Conservation (phyloP, 2,329 filamentous ascomycete species). For the Penicillium sp. region DNA sequence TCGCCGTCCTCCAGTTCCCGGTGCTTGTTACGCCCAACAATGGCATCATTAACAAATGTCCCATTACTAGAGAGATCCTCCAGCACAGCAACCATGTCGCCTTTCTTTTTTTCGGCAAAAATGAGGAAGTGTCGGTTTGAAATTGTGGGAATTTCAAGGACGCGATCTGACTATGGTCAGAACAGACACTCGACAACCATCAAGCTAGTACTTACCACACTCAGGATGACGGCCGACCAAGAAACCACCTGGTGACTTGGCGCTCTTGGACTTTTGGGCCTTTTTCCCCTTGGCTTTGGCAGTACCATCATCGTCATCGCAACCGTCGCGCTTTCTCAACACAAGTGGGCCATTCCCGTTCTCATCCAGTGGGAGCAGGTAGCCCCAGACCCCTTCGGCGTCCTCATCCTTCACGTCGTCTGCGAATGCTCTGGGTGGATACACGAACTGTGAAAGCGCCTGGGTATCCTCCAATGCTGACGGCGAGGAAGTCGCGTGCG, state of each 20-base stretch:
- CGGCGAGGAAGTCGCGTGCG: constrained; percentile 57
- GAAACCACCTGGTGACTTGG: constrained; percentile 74
- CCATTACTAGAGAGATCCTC: constrained; percentile 96
- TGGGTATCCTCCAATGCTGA: constrained; percentile 67
- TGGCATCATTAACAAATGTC: constrained; percentile 89
- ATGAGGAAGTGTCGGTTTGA: constrained; percentile 70
- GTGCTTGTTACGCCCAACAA: constrained; percentile 87
- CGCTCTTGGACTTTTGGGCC: constrained; percentile 52
- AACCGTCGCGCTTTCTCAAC: constrained; percentile 70
- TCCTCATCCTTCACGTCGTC: constrained; percentile 84
- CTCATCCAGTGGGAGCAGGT: constrained; percentile 77
- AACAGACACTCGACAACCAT: background rate
- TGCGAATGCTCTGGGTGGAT: constrained; percentile 67
- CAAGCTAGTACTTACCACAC: constrained; percentile 65
- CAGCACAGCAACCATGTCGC: constrained; percentile 66
- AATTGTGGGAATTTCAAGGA: constrained; percentile 72
- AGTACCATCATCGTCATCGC: constrained; percentile 50
- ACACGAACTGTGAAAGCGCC: constrained; percentile 75
- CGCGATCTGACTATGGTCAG: constrained; percentile 57
- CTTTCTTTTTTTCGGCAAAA: constrained; percentile 56
- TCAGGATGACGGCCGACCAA: constrained; percentile 90
- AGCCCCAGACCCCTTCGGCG: constrained; percentile 90
- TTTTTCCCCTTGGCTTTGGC: constrained; percentile 36
- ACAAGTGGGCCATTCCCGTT: constrained; percentile 69
- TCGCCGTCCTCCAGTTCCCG: constrained; percentile 86